These are phyloP conservation scores for Phialophora verrucosa DNA, from an alignment of 2,329 filamentous ascomycete species.

Conservation along the genomic window DNA sequence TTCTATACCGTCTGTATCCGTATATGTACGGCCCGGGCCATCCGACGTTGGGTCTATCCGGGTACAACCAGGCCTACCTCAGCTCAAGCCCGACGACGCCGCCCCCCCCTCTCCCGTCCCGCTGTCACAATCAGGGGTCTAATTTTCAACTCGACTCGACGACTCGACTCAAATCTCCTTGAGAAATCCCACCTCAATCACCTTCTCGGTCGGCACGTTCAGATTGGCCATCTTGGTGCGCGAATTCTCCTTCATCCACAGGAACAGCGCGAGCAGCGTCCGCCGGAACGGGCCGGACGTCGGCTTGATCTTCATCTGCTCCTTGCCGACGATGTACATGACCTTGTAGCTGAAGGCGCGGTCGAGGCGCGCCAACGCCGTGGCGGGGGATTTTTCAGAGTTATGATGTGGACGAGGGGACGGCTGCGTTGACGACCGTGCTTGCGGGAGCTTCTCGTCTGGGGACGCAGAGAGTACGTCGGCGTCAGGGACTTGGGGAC, in stretches of 20 bases:
- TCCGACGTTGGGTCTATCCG: too few relatives aligned
- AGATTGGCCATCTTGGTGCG: slow-evolving; percentile 48
- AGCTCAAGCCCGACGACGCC: too few relatives aligned
- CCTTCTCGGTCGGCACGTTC: slow-evolving; percentile 46
- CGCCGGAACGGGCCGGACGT: slow-evolving; percentile 42
- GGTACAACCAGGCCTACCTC: too few relatives aligned
- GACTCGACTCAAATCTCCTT: slow-evolving; percentile 47
- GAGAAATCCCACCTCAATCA: slow-evolving; percentile 52
- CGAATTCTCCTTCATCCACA: slow-evolving; percentile 49
- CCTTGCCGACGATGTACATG: slow-evolving; percentile 56
- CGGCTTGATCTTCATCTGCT: slow-evolving; percentile 47
- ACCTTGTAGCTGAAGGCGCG: slow-evolving; percentile 55
- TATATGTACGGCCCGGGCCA: too few relatives aligned
- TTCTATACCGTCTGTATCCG: too few relatives aligned
- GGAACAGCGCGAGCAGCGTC: slow-evolving; percentile 43
- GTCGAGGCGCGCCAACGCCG: slow-evolving; percentile 46
- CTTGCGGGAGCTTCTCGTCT: not conserved
- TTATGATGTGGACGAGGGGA: not conserved
- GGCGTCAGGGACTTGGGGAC: not conserved
- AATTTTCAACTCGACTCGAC: too few relatives aligned
- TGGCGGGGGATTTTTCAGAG: slow-evolving; percentile 4
- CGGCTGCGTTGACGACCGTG: not conserved
- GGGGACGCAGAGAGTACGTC: not conserved
- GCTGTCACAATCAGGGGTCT: too few relatives aligned
- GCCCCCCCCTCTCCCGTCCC: too few relatives aligned